phyloP scores from a whole-genome alignment of 441 rosid species.

The Lepidium campestre region DNA sequence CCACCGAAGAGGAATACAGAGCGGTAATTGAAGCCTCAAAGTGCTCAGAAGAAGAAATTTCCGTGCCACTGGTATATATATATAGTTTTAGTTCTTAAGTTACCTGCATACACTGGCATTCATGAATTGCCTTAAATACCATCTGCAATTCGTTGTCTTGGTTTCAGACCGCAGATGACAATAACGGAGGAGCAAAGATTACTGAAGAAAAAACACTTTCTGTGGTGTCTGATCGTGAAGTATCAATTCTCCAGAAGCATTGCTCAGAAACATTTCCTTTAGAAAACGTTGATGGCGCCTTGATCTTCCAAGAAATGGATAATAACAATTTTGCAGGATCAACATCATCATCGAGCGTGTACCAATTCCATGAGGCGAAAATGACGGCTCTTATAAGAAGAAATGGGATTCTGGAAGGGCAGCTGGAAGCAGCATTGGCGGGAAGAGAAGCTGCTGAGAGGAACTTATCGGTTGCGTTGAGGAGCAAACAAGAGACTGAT shows the following conservation, averaged over 20 bases:
- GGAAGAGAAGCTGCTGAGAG: slow-evolving; percentile 76
- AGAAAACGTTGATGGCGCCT: slow-evolving; percentile 34
- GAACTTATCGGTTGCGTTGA: slow-evolving; percentile 54
- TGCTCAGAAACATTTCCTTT: slow-evolving; percentile 36
- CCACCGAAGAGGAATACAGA: slow-evolving; percentile 55
- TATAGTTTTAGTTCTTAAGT: neutral
- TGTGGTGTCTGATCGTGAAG: slow-evolving; percentile 39
- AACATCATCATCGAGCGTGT: slow-evolving; percentile 51
- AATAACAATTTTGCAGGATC: slow-evolving; percentile 32
- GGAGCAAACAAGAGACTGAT: slow-evolving; percentile 83
- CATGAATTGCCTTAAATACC: neutral
- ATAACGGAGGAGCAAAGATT: slow-evolving; percentile 41
- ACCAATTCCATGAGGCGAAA: slow-evolving; percentile 67
- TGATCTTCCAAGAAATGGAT: slow-evolving; percentile 43
- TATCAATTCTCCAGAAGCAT: slow-evolving; percentile 29
- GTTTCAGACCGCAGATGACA: slow-evolving; percentile 52
- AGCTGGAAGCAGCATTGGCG: slow-evolving; percentile 61
- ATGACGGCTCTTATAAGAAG: slow-evolving; percentile 63
- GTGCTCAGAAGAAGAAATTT: slow-evolving; percentile 48
- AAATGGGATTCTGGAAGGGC: slow-evolving; percentile 75
- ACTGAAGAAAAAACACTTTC: slow-evolving; percentile 43
- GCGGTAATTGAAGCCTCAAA: slow-evolving; percentile 39
- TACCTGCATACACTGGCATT: neutral
- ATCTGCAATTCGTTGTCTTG: slow-evolving; percentile 2
- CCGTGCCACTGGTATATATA: slow-evolving; percentile 38